Percentiles rank a stretch among this genome's conserved stretches.
Evolutionary conservation across 352 stramenopile genomes (phyloP).

Genomic region (Phytophthora uliginosa): DNA sequence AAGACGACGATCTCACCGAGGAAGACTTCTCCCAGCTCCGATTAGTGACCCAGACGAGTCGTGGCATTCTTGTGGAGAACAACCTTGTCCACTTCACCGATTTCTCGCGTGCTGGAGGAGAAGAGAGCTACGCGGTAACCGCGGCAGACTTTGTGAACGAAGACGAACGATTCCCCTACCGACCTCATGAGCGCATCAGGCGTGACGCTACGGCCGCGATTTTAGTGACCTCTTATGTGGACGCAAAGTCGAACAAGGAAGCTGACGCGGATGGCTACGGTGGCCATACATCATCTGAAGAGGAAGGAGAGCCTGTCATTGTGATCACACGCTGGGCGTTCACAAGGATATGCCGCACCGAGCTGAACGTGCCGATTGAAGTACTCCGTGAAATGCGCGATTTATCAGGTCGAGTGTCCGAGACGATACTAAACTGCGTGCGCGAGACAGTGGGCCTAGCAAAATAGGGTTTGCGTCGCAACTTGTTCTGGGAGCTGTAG

Average conservation of each 20-base stretch:
- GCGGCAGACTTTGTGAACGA: conserved; percentile 46
- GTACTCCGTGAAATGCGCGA: conserved; percentile 39
- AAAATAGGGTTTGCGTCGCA: neutral
- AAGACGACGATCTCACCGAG: conserved; percentile 60
- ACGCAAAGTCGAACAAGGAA: conserved; percentile 8
- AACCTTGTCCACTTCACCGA: conserved; percentile 38
- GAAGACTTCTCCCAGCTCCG: conserved; percentile 48
- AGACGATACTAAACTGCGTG: conserved; percentile 37
- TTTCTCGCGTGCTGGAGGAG: conserved; percentile 5
- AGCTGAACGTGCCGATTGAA: conserved; percentile 35
- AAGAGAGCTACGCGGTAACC: conserved; percentile 20
- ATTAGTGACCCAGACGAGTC: conserved; percentile 39
- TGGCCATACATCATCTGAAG: conserved; percentile 26
- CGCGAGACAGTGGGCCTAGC: conserved; percentile 21
- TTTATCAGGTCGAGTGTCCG: conserved; percentile 24
- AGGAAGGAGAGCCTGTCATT: conserved; percentile 40
- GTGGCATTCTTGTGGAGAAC: conserved; percentile 42
- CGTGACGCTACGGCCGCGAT: conserved; percentile 47
- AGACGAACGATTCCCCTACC: conserved; percentile 54
- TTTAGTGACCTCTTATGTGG: conserved; percentile 27
- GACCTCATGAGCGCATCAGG: conserved; percentile 35
- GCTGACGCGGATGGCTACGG: conserved; percentile 9
- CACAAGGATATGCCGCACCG: conserved; percentile 42
- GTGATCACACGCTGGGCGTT: conserved; percentile 41
- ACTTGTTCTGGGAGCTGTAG: neutral